Evolutionary conservation across 2,329 filamentous ascomycete genomes (phyloP).

Genomic region (Aplosporella prunicola): DNA sequence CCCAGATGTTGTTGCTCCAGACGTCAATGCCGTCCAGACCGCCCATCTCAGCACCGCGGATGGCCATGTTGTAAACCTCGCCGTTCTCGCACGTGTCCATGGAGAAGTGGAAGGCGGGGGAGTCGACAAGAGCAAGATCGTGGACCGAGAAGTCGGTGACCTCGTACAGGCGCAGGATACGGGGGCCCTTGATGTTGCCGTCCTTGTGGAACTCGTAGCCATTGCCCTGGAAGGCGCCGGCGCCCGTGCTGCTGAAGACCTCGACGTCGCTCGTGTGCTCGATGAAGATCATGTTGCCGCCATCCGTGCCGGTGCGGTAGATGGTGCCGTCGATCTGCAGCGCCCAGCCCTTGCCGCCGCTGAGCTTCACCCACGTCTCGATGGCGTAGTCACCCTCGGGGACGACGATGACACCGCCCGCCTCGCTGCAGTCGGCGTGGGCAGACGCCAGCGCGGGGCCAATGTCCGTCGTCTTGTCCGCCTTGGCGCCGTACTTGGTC

Average conservation of each 20-base stretch:
- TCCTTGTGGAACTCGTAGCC: constrained; percentile 42
- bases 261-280: constrained; percentile 44
- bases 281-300: constrained; percentile 46
- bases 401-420: constrained; percentile 40
- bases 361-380: constrained; percentile 40
- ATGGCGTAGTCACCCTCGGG: constrained; percentile 43
- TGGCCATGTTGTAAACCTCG: constrained; percentile 48
- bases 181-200: constrained; percentile 32
- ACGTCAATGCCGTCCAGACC: constrained; percentile 50
- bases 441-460: constrained; percentile 40
- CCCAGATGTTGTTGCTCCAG: constrained; percentile 46
- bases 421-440: constrained; percentile 41
- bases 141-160: constrained; percentile 41
- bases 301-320: constrained; percentile 41
- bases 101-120: constrained; percentile 42
- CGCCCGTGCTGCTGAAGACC: constrained; percentile 43
- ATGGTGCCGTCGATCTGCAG: constrained; percentile 46
- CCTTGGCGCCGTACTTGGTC: constrained; percentile 42
- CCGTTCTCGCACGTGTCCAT: constrained; percentile 43
- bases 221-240: constrained; percentile 44
- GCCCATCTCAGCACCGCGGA: constrained; percentile 43
- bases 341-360: constrained; percentile 39
- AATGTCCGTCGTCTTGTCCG: constrained; percentile 44
- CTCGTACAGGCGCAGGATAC: constrained; percentile 38
- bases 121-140: constrained; percentile 41